These are phyloP conservation scores for Podila epicladia DNA, from an alignment of 192 early-diverging fungal genomes.

Conservation along the genomic window DNA sequence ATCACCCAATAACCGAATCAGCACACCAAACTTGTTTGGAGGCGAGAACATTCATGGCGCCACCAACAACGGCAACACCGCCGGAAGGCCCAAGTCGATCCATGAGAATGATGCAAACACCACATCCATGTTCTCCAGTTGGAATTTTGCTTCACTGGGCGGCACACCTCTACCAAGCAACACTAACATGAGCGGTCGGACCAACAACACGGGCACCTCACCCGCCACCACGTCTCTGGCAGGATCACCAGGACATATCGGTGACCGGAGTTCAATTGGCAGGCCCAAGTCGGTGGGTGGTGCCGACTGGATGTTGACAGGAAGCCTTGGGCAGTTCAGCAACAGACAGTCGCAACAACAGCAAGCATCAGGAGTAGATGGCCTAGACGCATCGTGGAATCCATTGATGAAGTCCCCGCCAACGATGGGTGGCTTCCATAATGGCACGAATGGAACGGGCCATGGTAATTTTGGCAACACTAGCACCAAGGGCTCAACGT, in stretches of 20 bases:
- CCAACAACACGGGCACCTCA: not conserved
- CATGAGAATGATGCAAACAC: constrained; percentile 34
- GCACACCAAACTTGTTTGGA: too few relatives aligned
- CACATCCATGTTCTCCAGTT: constrained; percentile 39
- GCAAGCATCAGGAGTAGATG: constrained; percentile 1
- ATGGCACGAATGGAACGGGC: constrained; percentile 43
- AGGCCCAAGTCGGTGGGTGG: constrained; percentile 60
- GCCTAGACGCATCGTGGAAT: constrained; percentile 24
- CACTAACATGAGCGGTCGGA: not conserved
- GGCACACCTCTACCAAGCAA: constrained; percentile 33
- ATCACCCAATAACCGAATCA: constrained; percentile 12
- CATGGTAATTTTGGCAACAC: constrained; percentile 24
- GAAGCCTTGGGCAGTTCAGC: constrained; percentile 2
- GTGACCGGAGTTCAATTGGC: constrained; percentile 40
- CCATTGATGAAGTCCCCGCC: constrained; percentile 38
- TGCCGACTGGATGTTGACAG: constrained; percentile 51
- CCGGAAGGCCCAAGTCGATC: constrained; percentile 40
- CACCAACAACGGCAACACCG: not conserved
- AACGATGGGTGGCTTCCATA: constrained; percentile 42
- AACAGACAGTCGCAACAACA: constrained; percentile 3
- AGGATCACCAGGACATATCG: constrained; percentile 42
- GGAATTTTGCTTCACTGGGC: constrained; percentile 43
- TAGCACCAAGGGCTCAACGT: not conserved
- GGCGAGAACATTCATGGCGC: not conserved
- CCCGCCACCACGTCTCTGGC: constrained; percentile 11